These are phyloP conservation scores for Microbotryomycetes sp. DNA, from an alignment of 1,284 basidiomycete species.

Conservation along the genomic window DNA sequence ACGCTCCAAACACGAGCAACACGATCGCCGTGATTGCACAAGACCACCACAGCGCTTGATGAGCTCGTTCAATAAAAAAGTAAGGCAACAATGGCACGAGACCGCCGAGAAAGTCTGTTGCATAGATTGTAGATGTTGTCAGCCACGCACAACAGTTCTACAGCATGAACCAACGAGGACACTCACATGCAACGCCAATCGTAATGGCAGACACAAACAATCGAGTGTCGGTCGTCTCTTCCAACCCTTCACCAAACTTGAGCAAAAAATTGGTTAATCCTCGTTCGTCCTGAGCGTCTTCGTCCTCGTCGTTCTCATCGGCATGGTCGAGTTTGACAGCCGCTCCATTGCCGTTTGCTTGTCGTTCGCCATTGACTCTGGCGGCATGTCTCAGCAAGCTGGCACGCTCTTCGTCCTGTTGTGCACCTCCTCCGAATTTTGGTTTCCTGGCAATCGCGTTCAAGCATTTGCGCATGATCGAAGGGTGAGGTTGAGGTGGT, in stretches of 20 bases:
- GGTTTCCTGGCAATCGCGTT: slow-evolving; percentile 33
- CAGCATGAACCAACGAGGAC: background rate
- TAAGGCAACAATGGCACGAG: slow-evolving; percentile 70
- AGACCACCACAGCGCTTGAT: slow-evolving; percentile 56
- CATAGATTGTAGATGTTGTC: background rate
- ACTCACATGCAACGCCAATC: slow-evolving; percentile 57
- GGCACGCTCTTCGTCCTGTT: slow-evolving; percentile 14
- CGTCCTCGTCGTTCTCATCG: slow-evolving; percentile 34
- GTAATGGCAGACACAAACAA: slow-evolving; percentile 82
- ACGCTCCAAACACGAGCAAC: slow-evolving; percentile 76
- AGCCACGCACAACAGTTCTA: background rate
- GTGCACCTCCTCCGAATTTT: slow-evolving; percentile 11
- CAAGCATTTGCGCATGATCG: slow-evolving; percentile 27
- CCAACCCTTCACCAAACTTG: slow-evolving; percentile 85
- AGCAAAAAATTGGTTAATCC: slow-evolving; percentile 84
- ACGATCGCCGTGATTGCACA: slow-evolving; percentile 48
- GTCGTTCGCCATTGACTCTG: background rate
- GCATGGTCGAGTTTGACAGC: slow-evolving; percentile 24
- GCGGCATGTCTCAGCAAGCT: slow-evolving; percentile 9
- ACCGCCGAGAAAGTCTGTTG: slow-evolving; percentile 28
- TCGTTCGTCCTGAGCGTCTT: slow-evolving; percentile 62
- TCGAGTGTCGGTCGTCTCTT: slow-evolving; percentile 67
- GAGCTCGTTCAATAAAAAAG: slow-evolving; percentile 62
- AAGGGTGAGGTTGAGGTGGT: slow-evolving; percentile 14
- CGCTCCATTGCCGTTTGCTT: slow-evolving; percentile 3